phyloP scores from a whole-genome alignment of 2,329 filamentous ascomycete species.

The Aspergillus sclerotialis region DNA sequence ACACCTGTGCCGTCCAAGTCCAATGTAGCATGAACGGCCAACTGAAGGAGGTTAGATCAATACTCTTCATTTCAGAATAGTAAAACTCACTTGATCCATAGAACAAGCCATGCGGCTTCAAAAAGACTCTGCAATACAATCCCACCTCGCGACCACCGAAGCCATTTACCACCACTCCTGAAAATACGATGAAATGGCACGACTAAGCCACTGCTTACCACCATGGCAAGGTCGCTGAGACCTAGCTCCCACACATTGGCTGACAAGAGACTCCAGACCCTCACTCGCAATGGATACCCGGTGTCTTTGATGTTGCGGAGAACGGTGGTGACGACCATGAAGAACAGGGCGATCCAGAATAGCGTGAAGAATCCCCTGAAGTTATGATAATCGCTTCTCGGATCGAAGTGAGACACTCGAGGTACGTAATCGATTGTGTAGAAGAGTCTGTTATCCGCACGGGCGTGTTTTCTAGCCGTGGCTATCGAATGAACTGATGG shows the following conservation, averaged over 20 bases:
- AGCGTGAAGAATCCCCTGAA: conserved; percentile 97
- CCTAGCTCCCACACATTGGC: conserved; percentile 83
- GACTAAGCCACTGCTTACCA: conserved; percentile 62
- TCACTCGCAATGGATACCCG: conserved; percentile 73
- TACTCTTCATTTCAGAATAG: too few relatives aligned
- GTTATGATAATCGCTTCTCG: conserved; percentile 81
- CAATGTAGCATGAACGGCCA: conserved; percentile 80
- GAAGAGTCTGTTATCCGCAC: conserved; percentile 77
- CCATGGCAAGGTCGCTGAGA: conserved; percentile 79
- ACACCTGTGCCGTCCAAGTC: conserved; percentile 97
- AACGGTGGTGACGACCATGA: conserved; percentile 95
- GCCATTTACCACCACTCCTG: conserved; percentile 46
- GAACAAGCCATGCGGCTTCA: conserved; percentile 67
- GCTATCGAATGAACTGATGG: conserved; percentile 84
- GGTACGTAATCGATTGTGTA: conserved; percentile 87
- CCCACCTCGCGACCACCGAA: conserved; percentile 73
- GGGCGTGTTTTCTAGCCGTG: conserved; percentile 72
- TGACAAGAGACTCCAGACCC: conserved; percentile 83
- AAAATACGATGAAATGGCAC: conserved; percentile 67
- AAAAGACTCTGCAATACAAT: conserved; percentile 76
- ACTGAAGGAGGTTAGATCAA: conserved; percentile 33
- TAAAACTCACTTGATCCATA: conserved; percentile 63
- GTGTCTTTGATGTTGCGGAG: conserved; percentile 91
- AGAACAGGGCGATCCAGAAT: conserved; percentile 94
- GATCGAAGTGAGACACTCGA: conserved; percentile 92